Evolutionary conservation across 108 stramenopile species (phyloP).

Genomic region (Nitzschia inconspicua): DNA sequence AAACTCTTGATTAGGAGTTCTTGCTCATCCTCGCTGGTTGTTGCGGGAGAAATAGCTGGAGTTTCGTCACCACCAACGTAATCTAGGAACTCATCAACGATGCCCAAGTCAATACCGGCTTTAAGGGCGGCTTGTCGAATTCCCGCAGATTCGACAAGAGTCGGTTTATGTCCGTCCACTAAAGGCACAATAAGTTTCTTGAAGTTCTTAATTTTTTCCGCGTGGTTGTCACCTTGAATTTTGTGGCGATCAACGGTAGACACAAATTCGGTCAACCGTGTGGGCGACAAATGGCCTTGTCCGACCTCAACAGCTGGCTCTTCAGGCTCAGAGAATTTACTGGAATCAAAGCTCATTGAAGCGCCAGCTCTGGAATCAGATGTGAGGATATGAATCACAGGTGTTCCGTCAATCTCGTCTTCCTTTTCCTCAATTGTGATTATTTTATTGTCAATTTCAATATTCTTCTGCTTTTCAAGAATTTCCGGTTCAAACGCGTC

Average conservation of each 20-base stretch:
- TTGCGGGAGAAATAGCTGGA: not conserved
- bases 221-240: not conserved
- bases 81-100: conserved; percentile 15
- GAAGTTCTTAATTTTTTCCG: conserved; percentile 8
- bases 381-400: too few relatives aligned
- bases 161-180: conserved; percentile 12
- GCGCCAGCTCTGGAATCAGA: too few relatives aligned
- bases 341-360: too few relatives aligned
- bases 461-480: too few relatives aligned
- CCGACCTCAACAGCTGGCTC: not conserved
- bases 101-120: conserved; percentile 10
- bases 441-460: too few relatives aligned
- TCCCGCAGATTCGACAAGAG: conserved; percentile 24
- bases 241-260: not conserved
- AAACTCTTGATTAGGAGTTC: not conserved
- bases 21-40: conserved; percentile 1
- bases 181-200: conserved; percentile 12
- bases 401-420: not conserved
- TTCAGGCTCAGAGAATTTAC: too few relatives aligned
- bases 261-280: not conserved
- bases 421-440: too few relatives aligned
- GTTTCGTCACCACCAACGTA: not conserved
- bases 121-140: conserved; percentile 24
- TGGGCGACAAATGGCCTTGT: not conserved
- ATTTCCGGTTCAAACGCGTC: too few relatives aligned